Percentiles rank a stretch among this genome's conserved stretches.
These are phyloP conservation scores for Didymellaceae sp. DNA, from an alignment of 2,329 filamentous ascomycete species.

Conservation along the genomic window DNA sequence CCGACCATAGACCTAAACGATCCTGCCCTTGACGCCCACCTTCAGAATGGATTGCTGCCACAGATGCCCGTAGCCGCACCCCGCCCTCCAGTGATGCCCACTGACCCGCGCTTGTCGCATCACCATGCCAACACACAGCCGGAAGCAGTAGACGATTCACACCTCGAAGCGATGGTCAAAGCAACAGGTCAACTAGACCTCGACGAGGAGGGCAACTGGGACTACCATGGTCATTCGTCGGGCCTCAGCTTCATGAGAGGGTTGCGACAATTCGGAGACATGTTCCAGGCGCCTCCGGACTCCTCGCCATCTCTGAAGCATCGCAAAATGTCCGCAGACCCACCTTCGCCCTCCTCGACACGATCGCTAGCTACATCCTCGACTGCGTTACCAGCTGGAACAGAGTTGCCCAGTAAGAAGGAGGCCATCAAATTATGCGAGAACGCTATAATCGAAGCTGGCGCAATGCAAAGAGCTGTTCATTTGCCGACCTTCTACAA, in stretches of 20 bases:
- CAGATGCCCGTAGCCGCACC: conserved; percentile 42
- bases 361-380: conserved; percentile 66
- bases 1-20: conserved; percentile 87
- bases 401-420: conserved; percentile 71
- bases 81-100: conserved; percentile 30
- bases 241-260: conserved; percentile 86
- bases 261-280: conserved; percentile 84
- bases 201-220: conserved; percentile 89
- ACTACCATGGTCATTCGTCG: conserved; percentile 93
- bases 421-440: conserved; percentile 64
- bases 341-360: conserved; percentile 73
- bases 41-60: conserved; percentile 69
- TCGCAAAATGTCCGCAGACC: conserved; percentile 61
- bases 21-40: conserved; percentile 77
- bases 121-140: conserved; percentile 25
- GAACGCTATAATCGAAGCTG: conserved; percentile 67
- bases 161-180: conserved; percentile 93
- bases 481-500: conserved; percentile 83
- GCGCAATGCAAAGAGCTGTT: conserved; percentile 72
- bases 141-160: conserved; percentile 60
- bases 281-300: conserved; percentile 70
- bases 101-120: conserved; percentile 30
- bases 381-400: conserved; percentile 41
- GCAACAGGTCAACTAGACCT: conserved; percentile 89
- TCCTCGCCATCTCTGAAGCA: conserved; percentile 63